Conservation (phyloP, 441 rosid species). For the Gossypium gossypioides region DNA sequence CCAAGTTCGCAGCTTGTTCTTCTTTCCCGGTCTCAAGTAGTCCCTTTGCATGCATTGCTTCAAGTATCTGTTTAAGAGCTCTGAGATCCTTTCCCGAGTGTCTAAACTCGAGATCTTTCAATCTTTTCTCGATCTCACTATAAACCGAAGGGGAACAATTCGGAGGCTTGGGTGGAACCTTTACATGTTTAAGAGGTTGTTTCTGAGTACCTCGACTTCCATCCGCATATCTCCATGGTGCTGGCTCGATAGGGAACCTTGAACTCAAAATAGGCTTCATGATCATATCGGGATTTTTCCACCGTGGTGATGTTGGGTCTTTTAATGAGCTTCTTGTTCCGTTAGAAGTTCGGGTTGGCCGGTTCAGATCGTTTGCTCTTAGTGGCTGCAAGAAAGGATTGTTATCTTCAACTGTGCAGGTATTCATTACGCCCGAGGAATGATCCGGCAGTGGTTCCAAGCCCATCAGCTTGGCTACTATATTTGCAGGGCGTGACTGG, state of each 20-base stretch:
- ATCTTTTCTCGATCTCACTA: slow-evolving; percentile 59
- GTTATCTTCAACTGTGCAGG: slow-evolving; percentile 23
- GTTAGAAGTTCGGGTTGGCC: slow-evolving; percentile 33
- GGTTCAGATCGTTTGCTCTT: slow-evolving; percentile 26
- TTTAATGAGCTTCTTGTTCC: slow-evolving; percentile 45
- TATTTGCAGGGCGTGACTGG: slow-evolving; percentile 64
- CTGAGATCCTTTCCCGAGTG: slow-evolving; percentile 70
- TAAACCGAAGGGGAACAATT: slow-evolving; percentile 52
- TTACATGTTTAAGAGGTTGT: slow-evolving; percentile 32
- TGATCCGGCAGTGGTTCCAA: slow-evolving; percentile 79
- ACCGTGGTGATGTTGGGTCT: slow-evolving; percentile 62
- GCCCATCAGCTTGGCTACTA: slow-evolving; percentile 95
- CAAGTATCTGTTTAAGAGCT: slow-evolving; percentile 73
- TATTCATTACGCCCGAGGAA: slow-evolving; percentile 29
- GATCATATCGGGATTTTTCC: slow-evolving; percentile 63
- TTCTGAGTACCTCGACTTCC: slow-evolving; percentile 41
- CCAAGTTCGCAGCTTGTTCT: slow-evolving; percentile 42
- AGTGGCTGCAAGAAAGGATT: slow-evolving; percentile 38
- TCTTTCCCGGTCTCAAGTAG: slow-evolving; percentile 45
- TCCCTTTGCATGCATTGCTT: slow-evolving; percentile 63
- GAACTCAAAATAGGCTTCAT: slow-evolving; percentile 61
- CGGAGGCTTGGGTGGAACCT: slow-evolving; percentile 30
- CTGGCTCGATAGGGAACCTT: slow-evolving; percentile 69
- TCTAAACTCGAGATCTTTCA: slow-evolving; percentile 59
- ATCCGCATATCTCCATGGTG: slow-evolving; percentile 76